These are phyloP conservation scores for Phytophthora brassicae DNA, from an alignment of 352 stramenopile genomes.

Conservation along the genomic window DNA sequence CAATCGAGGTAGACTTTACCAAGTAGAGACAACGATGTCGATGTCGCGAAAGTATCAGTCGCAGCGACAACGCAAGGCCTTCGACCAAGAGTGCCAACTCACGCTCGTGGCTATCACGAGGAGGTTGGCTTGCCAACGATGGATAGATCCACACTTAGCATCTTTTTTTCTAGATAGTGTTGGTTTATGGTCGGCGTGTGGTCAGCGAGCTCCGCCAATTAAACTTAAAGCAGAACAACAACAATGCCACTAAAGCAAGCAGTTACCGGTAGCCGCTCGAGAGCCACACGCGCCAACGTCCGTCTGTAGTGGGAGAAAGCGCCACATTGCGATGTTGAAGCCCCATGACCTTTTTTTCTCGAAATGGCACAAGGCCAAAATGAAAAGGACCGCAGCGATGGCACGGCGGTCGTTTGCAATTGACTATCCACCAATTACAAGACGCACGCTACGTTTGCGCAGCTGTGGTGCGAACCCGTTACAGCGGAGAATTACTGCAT, in stretches of 20 bases:
- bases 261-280: background rate
- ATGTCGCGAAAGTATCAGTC: too few species aligned
- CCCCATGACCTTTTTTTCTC: slow-evolving; percentile 20
- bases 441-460: background rate
- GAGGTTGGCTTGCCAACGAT: too few species aligned
- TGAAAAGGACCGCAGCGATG: slow-evolving; percentile 22
- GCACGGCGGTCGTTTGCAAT: slow-evolving; percentile 1
- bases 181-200: too few species aligned
- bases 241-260: background rate
- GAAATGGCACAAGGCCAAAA: slow-evolving; percentile 21
- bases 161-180: too few species aligned
- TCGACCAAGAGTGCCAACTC: too few species aligned
- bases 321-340: slow-evolving; percentile 27
- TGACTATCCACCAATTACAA: slow-evolving; percentile 15
- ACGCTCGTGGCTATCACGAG: too few species aligned
- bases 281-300: slow-evolving; percentile 9
- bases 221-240: background rate
- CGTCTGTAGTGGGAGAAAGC: slow-evolving; percentile 27
- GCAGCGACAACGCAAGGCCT: too few species aligned
- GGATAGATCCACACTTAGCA: too few species aligned
- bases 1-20: too few species aligned
- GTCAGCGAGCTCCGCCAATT: too few species aligned
- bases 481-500: background rate
- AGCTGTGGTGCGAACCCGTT: background rate
- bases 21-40: too few species aligned